Conservation (phyloP, 805 yeast species). For the Metschnikowia aberdeeniae region DNA sequence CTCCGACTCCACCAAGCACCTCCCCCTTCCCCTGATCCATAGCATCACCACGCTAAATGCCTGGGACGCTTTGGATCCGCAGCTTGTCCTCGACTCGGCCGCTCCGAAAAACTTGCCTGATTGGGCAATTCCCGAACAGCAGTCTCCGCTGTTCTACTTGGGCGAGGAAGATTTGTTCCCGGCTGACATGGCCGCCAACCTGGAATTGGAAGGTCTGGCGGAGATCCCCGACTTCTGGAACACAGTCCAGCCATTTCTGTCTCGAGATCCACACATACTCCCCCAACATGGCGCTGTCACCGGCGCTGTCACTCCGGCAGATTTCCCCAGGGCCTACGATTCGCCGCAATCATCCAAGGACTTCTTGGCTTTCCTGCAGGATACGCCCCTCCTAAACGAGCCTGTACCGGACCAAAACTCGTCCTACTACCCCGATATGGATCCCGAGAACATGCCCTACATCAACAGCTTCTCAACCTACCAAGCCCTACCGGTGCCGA, state of each 20-base stretch:
- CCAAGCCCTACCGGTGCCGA: constrained; percentile 11
- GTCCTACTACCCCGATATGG: background rate
- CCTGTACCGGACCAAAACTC: background rate
- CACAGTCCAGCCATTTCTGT: background rate
- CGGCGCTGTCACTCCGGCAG: too few relatives aligned
- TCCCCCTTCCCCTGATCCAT: background rate
- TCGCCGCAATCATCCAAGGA: background rate
- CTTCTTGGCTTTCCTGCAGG: background rate
- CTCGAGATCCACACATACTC: too few relatives aligned
- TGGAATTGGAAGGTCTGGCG: background rate
- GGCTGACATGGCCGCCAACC: background rate
- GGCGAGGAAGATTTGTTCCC: background rate
- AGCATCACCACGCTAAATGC: background rate
- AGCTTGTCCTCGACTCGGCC: background rate
- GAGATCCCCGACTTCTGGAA: constrained; percentile 1
- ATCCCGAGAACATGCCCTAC: background rate
- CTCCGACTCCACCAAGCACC: background rate
- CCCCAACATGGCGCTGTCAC: too few relatives aligned
- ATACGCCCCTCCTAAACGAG: constrained; percentile 1
- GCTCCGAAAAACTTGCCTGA: background rate
- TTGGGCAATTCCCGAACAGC: background rate
- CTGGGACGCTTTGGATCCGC: constrained; percentile 3
- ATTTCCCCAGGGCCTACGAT: background rate
- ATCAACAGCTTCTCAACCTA: constrained; percentile 2
- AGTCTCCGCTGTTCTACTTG: background rate